Evolutionary conservation across 192 early-diverging fungal species (phyloP), one percentile per base, ranked within the genome.

Genomic region (Physocladia obscura): DNA sequence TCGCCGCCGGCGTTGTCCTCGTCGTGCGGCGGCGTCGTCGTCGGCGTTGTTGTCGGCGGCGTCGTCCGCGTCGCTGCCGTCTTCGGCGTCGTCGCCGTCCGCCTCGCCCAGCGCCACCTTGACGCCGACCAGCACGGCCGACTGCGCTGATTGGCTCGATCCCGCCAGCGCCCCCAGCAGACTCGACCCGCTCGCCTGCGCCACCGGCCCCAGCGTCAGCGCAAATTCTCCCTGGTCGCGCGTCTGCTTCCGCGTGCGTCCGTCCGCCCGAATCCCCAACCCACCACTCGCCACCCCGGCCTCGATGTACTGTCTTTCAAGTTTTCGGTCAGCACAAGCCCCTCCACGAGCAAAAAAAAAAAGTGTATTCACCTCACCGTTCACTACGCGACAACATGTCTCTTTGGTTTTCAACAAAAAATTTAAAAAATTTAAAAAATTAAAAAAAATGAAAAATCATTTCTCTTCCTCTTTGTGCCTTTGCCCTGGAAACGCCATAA

Each of bases 41-140:
- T 27, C 58, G 15, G n/a, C 49, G 31, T 48, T 56, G 36, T 57
- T 54, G 15, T 88, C 82, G 47, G 77, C 87, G 26, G 82, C 82
- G 62, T 88, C 88, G 47, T 78, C 82, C 5, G 78, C 82, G 6
- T 87, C 86, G 82, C 80, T 15, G 27, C 79, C 2, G 52, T 73
- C 4, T 48, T 60, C 29, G 75, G 74, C 37, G 60, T 56, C 5
- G 49, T 15, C 35, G 47, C 13, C 15, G 54, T 26, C 2, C n/a
- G 50, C 6, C 27, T 69, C 60, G 44, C 64, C 69, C 3, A n/a
- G 74, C 78, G 95, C 93, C 11, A 92, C 93, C 74, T 97, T 99
- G 67, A 99, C 86, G 19, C 97, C 95, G 26, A 97, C 95, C 8
- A 99, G 82, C 1, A 98, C 88, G 57, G 95, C 94, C 34, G 87